Percentiles rank a stretch among this genome's conserved stretches.
These are phyloP conservation scores for Lolium rigidum DNA, from an alignment of 176 grass and related monocot species.

Conservation along the genomic window DNA sequence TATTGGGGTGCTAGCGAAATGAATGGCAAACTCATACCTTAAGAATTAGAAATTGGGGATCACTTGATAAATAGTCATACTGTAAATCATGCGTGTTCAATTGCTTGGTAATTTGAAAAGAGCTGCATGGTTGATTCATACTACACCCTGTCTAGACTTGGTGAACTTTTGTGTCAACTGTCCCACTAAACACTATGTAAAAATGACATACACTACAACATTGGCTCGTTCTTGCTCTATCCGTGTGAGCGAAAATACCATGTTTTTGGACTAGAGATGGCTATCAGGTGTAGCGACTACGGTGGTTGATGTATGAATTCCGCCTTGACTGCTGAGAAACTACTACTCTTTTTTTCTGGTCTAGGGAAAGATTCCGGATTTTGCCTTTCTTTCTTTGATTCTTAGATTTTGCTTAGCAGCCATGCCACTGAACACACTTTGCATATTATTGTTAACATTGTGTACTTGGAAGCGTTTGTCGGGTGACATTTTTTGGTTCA, in stretches of 20 bases:
- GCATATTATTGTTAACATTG: neutral
- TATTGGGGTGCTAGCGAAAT: conserved; percentile 31
- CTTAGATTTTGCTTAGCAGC: neutral
- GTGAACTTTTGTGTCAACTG: conserved; percentile 12
- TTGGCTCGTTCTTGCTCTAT: neutral
- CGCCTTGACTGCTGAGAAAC: no score
- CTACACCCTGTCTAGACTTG: neutral
- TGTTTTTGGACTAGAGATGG: conserved; percentile 19
- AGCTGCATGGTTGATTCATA: conserved; percentile 35
- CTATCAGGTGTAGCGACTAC: no score
- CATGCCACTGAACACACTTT: neutral
- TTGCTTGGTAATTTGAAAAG: conserved; percentile 36
- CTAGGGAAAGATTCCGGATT: no score
- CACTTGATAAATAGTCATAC: neutral
- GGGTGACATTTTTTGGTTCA: neutral
- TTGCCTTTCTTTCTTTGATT: no score
- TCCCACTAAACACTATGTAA: neutral
- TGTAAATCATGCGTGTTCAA: conserved; percentile 11
- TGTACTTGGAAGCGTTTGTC: conserved; percentile 12
- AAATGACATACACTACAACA: conserved; percentile 8
- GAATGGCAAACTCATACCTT: conserved; percentile 2
- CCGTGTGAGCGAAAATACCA: neutral
- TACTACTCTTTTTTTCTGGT: no score
- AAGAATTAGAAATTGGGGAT: conserved; percentile 22
- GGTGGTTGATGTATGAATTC: no score